Evolutionary conservation across 164 flowering plant genomes (phyloP), one percentile per base, ranked within the genome.

Genomic region (Malania oleifera): DNA sequence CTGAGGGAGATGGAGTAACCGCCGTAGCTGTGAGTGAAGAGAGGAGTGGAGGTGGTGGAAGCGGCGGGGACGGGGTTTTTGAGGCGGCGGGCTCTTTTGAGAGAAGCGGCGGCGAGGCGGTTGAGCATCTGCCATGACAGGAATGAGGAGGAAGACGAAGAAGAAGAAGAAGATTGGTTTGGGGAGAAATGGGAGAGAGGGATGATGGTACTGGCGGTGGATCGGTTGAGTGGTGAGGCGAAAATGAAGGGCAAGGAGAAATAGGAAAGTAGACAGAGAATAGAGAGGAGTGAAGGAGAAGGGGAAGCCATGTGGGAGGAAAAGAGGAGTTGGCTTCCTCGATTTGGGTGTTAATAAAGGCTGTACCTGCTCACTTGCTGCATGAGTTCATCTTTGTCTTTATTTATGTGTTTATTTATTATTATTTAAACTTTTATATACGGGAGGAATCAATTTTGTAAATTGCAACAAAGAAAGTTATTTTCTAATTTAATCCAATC

Each of bases 1-100:
- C 62, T 54, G 61, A 84, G 78, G 6, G 80, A 60, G 62, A 82
- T 61, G 28, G 87, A 67, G 76, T 84, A 84, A 20, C 59, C 91
- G 0, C 91, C 91, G 57, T 80, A 80, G 76, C 77, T 76, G 22
- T 68, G 79, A 24, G 82, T 65, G 59, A 23, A 73, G 12, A 80
- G 57, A 3, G 80, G 78, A 39, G 80, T 64, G 27, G 56, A 7
- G 38, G 38, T 37, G 29, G 73, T 34, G 34, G 39, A 1, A 35
- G 61, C 15, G 63, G 60, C 10, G 24, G 24, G 11, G 19, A 52
- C 28, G 44, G 77, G 79, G 25, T 62, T 62, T 67, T 82, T 82
- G 38, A 82, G 67, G 64, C 71, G 80, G 40, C 73, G 69, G 60
- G 86, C 86, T 72, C 86, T 67, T 63, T 67, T 55, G 22, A 81